Base-by-base conservation (phyloP, 768 basidiomycete species). In the Xerocomellus amylosporus region DNA sequence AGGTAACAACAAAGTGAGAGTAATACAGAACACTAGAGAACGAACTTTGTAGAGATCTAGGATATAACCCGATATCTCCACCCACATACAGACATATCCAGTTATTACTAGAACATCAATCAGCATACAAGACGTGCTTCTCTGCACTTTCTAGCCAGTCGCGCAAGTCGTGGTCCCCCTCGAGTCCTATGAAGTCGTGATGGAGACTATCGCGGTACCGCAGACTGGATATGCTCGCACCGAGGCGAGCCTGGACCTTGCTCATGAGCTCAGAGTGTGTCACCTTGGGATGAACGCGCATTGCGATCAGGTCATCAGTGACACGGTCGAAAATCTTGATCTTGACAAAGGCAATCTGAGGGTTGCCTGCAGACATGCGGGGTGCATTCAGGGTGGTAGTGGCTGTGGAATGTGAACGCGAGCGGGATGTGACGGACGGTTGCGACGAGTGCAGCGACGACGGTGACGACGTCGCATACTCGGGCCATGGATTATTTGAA, bases 281-380 rank as follows among this genome's bases (percentile, higher is more conserved):
- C 38, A 98, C 94, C 48, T 81, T 83, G 22, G 97, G 97, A 67
- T 96, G 94, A 28, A 98, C 96, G 14, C 97, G 86, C 52, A 98
- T 97, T 5, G 97, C 97, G 58, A 98, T 93, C 51, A 98, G 76
- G 70, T 99, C 97, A 67, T 98, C 95, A 24, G 93, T 87, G 52
- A 87, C 79, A 37, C 90, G 84, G 73, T 97, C 91, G 69, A 97
- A 97, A 42, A 99, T 93, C 75, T 99, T 99, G 75, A 99, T 97
- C 75, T 98, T 99, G 61, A 98, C 81, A 73, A 94, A 98, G 22
- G 95, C 90, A 14, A 86, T 84, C 65, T 90, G 87, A 6, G 86
- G 84, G 58, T 89, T 90, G 42, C 80, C 81, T 17, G 86, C 83
- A 46, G 90, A 92, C 62, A 92, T 88, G 20, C 85, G 77, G 12